A percentile compares a stretch with the other conserved stretches of the same genome.
phyloP scores from a whole-genome alignment of 306 rosid genomes.

The Ceratonia siliqua region DNA sequence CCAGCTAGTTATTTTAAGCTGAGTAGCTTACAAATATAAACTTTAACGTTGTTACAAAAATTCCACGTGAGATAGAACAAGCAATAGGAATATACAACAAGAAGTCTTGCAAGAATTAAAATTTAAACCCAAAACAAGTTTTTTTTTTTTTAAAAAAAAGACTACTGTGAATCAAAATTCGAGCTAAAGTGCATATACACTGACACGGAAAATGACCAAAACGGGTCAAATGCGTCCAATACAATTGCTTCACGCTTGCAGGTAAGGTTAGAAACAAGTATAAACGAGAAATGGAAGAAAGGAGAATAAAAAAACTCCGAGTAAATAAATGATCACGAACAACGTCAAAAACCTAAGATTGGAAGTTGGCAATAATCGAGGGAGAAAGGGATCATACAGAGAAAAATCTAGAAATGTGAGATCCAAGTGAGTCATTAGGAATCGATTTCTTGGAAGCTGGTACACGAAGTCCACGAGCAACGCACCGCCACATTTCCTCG shows the following conservation, averaged over 20 bases:
- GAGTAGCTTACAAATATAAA: neutral
- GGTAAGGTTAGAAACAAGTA: neutral
- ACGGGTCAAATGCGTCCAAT: neutral
- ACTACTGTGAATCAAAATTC: neutral
- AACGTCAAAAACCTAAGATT: neutral
- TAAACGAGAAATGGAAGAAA: neutral
- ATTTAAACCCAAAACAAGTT: neutral
- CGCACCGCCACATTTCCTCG: constrained; percentile 66
- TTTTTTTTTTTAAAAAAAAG: neutral
- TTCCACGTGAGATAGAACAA: neutral
- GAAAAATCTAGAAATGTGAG: constrained; percentile 61
- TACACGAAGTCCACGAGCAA: constrained; percentile 59
- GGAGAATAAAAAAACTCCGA: no score
- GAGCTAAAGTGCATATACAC: neutral
- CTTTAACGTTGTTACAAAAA: neutral
- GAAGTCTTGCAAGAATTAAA: neutral
- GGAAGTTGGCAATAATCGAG: neutral
- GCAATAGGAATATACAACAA: neutral
- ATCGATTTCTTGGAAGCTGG: constrained; percentile 47
- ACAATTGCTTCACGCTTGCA: neutral
- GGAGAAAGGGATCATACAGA: constrained; percentile 42
- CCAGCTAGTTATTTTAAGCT: neutral
- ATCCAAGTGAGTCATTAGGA: constrained; percentile 46
- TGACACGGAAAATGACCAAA: neutral
- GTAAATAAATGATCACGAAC: neutral